Conservation (phyloP, 805 yeast genomes). For the Torulaspora quercuum region DNA sequence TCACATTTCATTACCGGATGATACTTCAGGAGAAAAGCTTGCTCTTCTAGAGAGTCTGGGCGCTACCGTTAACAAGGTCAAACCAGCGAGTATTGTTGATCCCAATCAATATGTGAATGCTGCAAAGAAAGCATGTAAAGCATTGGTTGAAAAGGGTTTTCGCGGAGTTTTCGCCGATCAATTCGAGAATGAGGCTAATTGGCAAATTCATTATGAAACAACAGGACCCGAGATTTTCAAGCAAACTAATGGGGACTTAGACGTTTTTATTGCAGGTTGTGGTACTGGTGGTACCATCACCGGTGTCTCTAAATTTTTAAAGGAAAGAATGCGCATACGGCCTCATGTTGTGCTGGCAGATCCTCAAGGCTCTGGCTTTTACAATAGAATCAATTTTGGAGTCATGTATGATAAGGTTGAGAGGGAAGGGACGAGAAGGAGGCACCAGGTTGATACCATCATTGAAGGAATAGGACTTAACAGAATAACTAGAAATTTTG, state of each 20-base stretch:
- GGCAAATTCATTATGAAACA: slow-evolving; percentile 75
- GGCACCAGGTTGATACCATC: slow-evolving; percentile 94
- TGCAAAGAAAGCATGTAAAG: slow-evolving; percentile 66
- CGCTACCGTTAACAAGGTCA: slow-evolving; percentile 77
- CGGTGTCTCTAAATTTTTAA: slow-evolving; percentile 81
- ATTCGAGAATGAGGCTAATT: slow-evolving; percentile 88
- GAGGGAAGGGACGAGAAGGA: slow-evolving; percentile 85
- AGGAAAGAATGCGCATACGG: slow-evolving; percentile 40
- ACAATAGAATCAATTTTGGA: slow-evolving; percentile 78
- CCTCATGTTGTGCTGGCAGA: slow-evolving; percentile 72
- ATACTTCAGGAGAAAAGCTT: slow-evolving; percentile 81
- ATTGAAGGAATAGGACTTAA: slow-evolving; percentile 94
- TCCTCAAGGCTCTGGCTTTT: slow-evolving; percentile 94
- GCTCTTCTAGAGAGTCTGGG: slow-evolving; percentile 70
- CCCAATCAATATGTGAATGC: slow-evolving; percentile 89
- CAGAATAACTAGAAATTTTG: slow-evolving; percentile 77
- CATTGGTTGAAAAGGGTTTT: slow-evolving; percentile 37
- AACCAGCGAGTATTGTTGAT: slow-evolving; percentile 94
- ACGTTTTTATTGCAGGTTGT: slow-evolving; percentile 82
- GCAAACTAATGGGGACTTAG: slow-evolving; percentile 64
- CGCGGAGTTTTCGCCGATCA: slow-evolving; percentile 88
- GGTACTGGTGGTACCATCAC: slow-evolving; percentile 97
- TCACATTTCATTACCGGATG: slow-evolving; percentile 93
- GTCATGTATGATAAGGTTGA: slow-evolving; percentile 91
- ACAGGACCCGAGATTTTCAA: slow-evolving; percentile 92